Conservation (phyloP, 2,329 filamentous ascomycete genomes). For the Emmonsia crescens region DNA sequence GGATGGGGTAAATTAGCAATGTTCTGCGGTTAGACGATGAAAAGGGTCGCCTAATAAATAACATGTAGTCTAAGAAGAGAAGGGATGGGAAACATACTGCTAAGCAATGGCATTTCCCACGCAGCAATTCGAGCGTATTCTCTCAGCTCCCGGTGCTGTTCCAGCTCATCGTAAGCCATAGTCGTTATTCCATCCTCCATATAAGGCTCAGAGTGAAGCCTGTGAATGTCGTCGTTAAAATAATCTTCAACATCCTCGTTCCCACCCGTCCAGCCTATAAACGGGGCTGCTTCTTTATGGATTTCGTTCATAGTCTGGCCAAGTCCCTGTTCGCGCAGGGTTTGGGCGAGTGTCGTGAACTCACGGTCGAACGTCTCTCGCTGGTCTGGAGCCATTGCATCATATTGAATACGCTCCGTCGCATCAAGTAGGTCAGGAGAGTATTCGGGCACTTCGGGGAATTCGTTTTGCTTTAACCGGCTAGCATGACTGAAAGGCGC, state of each 20-base stretch:
- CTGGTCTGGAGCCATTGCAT: slow-evolving; percentile 19
- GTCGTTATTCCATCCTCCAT: slow-evolving; percentile 75
- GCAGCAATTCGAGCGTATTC: slow-evolving; percentile 78
- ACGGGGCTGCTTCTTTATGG: background rate
- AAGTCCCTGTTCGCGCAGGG: background rate
- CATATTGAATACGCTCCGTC: background rate
- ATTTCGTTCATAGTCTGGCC: slow-evolving; percentile 2
- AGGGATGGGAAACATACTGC: slow-evolving; percentile 50
- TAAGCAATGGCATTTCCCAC: slow-evolving; percentile 91
- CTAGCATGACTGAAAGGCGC: background rate
- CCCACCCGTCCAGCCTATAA: slow-evolving; percentile 8
- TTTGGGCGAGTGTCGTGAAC: background rate
- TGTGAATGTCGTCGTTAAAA: slow-evolving; percentile 30
- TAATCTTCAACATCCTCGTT: slow-evolving; percentile 30
- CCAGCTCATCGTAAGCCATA: slow-evolving; percentile 74
- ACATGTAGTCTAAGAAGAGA: background rate
- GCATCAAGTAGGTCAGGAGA: background rate
- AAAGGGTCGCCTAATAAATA: background rate
- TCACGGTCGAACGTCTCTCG: slow-evolving; percentile 25
- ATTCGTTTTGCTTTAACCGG: background rate
- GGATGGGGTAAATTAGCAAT: slow-evolving; percentile 1
- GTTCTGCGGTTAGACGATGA: background rate
- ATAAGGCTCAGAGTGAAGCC: slow-evolving; percentile 2
- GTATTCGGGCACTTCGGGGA: slow-evolving; percentile 1
- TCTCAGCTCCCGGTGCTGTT: slow-evolving; percentile 77